A percentile compares a stretch with the other conserved stretches of the same genome.
Evolutionary conservation across 2,329 filamentous ascomycete species (phyloP).

Genomic region (Ceratocystis alfenasii): DNA sequence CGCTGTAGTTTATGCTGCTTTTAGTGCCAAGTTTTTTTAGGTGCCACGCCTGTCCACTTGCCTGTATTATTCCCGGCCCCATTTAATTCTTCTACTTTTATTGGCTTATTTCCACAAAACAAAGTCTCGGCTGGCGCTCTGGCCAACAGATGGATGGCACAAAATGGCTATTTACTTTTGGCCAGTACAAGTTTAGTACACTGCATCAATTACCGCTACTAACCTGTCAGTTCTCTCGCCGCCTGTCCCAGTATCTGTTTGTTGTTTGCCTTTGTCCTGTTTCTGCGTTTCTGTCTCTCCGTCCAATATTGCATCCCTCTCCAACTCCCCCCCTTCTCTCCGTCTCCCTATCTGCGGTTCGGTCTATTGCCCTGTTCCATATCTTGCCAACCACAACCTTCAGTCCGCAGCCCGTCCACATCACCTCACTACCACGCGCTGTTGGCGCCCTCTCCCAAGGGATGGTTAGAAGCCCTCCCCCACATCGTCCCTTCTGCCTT

Average conservation of each 20-base stretch:
- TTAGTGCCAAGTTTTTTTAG: neutral
- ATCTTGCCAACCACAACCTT: neutral
- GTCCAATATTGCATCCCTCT: neutral
- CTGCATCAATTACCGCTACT: neutral
- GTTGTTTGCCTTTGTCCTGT: neutral
- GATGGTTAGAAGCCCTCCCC: neutral
- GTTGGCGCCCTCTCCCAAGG: neutral
- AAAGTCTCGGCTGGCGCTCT: neutral
- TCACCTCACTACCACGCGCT: neutral
- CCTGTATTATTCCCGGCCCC: neutral
- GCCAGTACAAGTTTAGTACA: neutral
- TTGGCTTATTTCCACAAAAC: neutral
- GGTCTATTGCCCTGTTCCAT: conserved; percentile 8
- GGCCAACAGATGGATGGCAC: neutral
- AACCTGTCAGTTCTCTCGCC: neutral
- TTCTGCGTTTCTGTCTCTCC: neutral
- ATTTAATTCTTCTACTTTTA: neutral
- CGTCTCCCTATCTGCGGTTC: neutral
- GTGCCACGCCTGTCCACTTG: neutral
- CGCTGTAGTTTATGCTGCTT: conserved; percentile 1
- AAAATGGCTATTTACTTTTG: conserved; percentile 11
- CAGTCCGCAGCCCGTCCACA: neutral
- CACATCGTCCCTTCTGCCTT: neutral
- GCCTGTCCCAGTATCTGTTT: neutral
- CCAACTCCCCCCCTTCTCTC: neutral